A percentile compares a stretch with the other conserved stretches of the same genome.
Conservation (phyloP, 2,329 filamentous ascomycete species). For the Cercospora sp. region DNA sequence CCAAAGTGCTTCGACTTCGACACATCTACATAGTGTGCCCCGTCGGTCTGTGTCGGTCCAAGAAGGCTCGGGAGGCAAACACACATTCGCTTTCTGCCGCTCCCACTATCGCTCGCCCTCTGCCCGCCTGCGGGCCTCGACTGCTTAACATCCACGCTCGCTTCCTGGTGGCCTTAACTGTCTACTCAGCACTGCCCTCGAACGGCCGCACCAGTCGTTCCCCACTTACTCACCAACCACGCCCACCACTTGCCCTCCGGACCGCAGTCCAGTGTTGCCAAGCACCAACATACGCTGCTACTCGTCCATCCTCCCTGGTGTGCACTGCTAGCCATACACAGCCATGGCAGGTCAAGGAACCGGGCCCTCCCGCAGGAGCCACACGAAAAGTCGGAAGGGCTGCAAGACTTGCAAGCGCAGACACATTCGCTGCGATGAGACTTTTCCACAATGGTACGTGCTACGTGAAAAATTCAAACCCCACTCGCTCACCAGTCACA, state of each 20-base stretch:
- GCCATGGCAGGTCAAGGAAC: conserved; percentile 89
- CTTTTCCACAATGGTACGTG: conserved; percentile 89
- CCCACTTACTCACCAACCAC: neutral
- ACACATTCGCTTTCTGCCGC: conserved; percentile 17
- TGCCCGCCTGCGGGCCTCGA: neutral
- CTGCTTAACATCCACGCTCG: neutral
- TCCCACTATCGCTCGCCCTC: conserved; percentile 1
- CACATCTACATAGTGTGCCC: conserved; percentile 2
- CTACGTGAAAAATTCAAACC: neutral
- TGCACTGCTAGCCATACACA: conserved; percentile 3
- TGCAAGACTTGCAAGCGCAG: conserved; percentile 97
- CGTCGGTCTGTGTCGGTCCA: conserved; percentile 11
- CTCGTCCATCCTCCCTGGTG: neutral
- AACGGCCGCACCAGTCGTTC: neutral
- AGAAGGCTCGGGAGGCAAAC: conserved; percentile 13
- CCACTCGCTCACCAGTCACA: conserved; percentile 41
- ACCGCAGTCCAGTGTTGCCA: neutral
- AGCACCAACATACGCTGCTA: neutral
- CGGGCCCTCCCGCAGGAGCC: conserved; percentile 85
- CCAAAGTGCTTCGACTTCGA: neutral
- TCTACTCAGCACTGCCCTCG: neutral
- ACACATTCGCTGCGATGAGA: conserved; percentile 97
- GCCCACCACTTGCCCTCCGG: neutral
- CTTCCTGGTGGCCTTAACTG: conserved; percentile 1
- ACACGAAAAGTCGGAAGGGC: conserved; percentile 98